A percentile compares a stretch with the other conserved stretches of the same genome.
Evolutionary conservation across 2,329 filamentous ascomycete genomes (phyloP).

Genomic region (Curvularia hawaiiensis): DNA sequence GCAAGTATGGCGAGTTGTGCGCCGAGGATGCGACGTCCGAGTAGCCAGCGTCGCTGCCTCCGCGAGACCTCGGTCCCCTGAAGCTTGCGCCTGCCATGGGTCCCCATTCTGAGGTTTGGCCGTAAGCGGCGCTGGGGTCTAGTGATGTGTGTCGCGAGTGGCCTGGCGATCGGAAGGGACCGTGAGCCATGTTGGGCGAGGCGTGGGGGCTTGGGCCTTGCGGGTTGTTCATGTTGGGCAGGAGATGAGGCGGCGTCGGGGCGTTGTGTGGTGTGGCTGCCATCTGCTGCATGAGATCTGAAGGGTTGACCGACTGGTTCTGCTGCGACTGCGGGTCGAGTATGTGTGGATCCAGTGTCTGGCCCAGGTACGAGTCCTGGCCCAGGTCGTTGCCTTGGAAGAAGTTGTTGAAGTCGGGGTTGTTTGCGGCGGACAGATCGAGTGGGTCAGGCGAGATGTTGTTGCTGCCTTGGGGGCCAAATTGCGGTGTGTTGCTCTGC

Average conservation of each 20-base stretch:
- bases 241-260: slow-evolving; percentile 62
- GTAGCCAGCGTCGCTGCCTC: slow-evolving; percentile 77
- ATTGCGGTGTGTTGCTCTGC: slow-evolving; percentile 62
- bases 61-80: slow-evolving; percentile 75
- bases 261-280: slow-evolving; percentile 56
- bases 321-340: slow-evolving; percentile 49
- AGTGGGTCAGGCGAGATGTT: slow-evolving; percentile 45
- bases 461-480: slow-evolving; percentile 47
- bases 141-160: slow-evolving; percentile 66
- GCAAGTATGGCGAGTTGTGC: slow-evolving; percentile 80
- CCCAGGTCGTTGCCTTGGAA: slow-evolving; percentile 62
- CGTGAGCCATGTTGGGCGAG: slow-evolving; percentile 60
- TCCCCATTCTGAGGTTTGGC: slow-evolving; percentile 64
- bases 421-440: slow-evolving; percentile 37
- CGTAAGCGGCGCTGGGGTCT: slow-evolving; percentile 65
- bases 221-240: slow-evolving; percentile 58
- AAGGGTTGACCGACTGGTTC: slow-evolving; percentile 53
- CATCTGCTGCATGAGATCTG: slow-evolving; percentile 58
- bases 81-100: slow-evolving; percentile 63
- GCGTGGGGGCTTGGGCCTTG: slow-evolving; percentile 59
- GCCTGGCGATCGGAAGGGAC: slow-evolving; percentile 57
- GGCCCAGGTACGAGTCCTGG: slow-evolving; percentile 62
- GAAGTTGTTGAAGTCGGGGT: slow-evolving; percentile 52
- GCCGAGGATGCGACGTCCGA: slow-evolving; percentile 83
- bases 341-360: slow-evolving; percentile 51